These are phyloP conservation scores for Cyclocybe aegerita DNA, from an alignment of 768 basidiomycete genomes.

Conservation along the genomic window DNA sequence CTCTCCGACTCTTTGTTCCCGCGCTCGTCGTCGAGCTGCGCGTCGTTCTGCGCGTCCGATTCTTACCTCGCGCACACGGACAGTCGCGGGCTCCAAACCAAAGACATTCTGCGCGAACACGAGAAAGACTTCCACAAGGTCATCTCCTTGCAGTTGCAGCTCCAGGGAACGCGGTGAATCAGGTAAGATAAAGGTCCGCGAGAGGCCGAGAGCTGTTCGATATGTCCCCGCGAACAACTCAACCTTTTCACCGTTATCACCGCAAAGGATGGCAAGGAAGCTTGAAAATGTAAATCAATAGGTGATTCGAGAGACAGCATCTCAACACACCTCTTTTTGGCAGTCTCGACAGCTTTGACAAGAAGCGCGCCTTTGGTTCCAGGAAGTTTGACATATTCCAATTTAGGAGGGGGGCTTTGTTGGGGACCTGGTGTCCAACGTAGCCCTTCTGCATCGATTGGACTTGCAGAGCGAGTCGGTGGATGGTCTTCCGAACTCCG, in stretches of 20 bases:
- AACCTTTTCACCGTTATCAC: constrained; percentile 90
- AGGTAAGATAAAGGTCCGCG: constrained; percentile 90
- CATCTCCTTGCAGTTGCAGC: constrained; percentile 87
- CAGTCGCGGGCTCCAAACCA: constrained; percentile 89
- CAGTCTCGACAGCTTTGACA: constrained; percentile 87
- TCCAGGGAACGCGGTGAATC: constrained; percentile 88
- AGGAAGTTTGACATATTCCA: constrained; percentile 91
- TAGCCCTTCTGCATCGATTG: constrained; percentile 22
- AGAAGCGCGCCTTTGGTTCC: constrained; percentile 84
- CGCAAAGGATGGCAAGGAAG: constrained; percentile 91
- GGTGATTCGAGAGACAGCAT: not conserved
- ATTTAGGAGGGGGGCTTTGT: constrained; percentile 73
- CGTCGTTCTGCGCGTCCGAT: constrained; percentile 87
- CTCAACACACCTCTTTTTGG: constrained; percentile 71
- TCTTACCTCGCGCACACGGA: constrained; percentile 90
- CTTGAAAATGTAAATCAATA: constrained; percentile 33
- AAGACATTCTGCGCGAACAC: constrained; percentile 92
- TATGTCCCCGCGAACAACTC: constrained; percentile 93
- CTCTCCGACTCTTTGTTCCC: constrained; percentile 63
- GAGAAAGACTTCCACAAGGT: constrained; percentile 88
- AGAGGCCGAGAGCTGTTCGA: constrained; percentile 83
- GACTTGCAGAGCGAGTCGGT: constrained; percentile 33
- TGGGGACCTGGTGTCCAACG: constrained; percentile 32
- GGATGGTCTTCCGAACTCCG: constrained; percentile 61
- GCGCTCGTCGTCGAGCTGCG: constrained; percentile 77